Conservation (phyloP, 2,329 filamentous ascomycete species). For the Alternaria sp. region DNA sequence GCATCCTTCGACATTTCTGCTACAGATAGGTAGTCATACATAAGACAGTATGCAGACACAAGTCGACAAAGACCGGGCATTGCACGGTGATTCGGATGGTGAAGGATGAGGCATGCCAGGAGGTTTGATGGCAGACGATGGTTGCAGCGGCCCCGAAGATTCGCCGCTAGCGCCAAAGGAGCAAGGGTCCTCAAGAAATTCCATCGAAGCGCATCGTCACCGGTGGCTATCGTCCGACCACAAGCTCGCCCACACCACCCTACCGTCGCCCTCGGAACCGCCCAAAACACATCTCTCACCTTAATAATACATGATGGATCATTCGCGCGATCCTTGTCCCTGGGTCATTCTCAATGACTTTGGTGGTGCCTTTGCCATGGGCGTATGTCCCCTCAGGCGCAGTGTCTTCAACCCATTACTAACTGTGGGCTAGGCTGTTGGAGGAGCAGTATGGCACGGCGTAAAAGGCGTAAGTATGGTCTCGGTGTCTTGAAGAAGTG, state of each 20-base stretch:
- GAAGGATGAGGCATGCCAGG: neutral
- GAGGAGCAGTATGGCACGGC: slow-evolving; percentile 82
- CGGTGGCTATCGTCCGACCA: slow-evolving; percentile 25
- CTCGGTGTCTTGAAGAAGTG: neutral
- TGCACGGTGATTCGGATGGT: neutral
- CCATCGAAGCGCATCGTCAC: slow-evolving; percentile 42
- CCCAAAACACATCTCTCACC: neutral
- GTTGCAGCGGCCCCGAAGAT: slow-evolving; percentile 24
- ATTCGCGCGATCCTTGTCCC: slow-evolving; percentile 94
- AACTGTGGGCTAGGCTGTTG: slow-evolving; percentile 50
- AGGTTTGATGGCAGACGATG: slow-evolving; percentile 10
- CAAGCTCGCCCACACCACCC: slow-evolving; percentile 28
- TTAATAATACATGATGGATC: slow-evolving; percentile 73
- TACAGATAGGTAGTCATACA: neutral
- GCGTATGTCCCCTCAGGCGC: slow-evolving; percentile 67
- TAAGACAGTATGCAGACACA: neutral
- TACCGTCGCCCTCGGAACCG: slow-evolving; percentile 15
- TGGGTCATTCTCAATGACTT: slow-evolving; percentile 98
- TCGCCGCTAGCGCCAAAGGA: slow-evolving; percentile 25
- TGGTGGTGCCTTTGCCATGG: slow-evolving; percentile 96
- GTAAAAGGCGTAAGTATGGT: slow-evolving; percentile 81
- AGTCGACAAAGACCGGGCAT: rapidly evolving
- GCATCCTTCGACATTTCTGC: neutral
- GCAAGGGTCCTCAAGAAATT: slow-evolving; percentile 35
- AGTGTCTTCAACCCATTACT: slow-evolving; percentile 4